Evolutionary conservation across 331 rosid species (phyloP), one percentile per base, ranked within the genome.

Genomic region (Phaseolus coccineus): DNA sequence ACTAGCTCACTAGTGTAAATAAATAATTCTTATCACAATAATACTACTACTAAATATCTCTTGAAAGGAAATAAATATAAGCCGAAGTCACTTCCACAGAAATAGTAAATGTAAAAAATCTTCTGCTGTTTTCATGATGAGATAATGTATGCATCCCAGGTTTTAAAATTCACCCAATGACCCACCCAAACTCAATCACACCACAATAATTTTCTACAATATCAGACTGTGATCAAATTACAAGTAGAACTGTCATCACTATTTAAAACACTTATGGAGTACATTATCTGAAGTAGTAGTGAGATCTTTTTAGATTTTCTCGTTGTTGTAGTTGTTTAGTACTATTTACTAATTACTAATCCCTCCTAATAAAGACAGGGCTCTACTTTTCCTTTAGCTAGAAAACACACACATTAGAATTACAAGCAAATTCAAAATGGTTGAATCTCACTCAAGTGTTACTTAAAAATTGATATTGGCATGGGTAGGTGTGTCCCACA

Each of bases 291-390:
- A 46, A 46, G 51, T 2, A 11, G 55, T 48, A 48, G 55, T 48
- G 8, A 48, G 22, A 28, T 47, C 13, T 7, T 16, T 31, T 44
- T 28, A n/a, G 28, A 19, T 72, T 35, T 35, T 55, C 8, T 37
- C 31, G 31, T 52, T 51, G 28, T 2, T 10, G 33, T 63, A 30
- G 15, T 22, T 62, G 35, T 14, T 62, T 59, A 42, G 47, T 42
- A 59, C 40, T 30, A 61, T 5, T 59, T 1, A 53, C 59, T 59
- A 59, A 28, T 62, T 78, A 73, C 40, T 37, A 37, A 47, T 57
- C 71, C 69, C 84, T 76, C 69, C 84, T 76, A 87, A 84, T 83
- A 89, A 87, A 87, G 91, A 94, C 89, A 87, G 68, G 77, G 72
- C 69, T 81, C 85, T 83, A 83, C 91, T 87, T 89, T 87, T 87